These are phyloP conservation scores for Crucibulum laeve DNA, from an alignment of 768 basidiomycete species.

Conservation along the genomic window DNA sequence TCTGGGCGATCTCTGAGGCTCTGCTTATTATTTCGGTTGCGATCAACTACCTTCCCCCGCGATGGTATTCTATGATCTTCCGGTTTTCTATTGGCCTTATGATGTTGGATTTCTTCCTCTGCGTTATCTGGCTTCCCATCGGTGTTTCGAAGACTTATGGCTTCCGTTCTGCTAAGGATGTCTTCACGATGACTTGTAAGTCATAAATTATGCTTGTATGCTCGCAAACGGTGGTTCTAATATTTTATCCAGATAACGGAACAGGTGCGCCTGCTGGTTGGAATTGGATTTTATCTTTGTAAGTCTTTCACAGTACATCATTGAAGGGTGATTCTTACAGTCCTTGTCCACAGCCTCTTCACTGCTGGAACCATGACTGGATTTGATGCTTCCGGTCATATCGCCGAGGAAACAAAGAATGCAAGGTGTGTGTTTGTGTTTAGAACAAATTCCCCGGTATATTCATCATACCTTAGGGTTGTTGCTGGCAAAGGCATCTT, in stretches of 20 bases:
- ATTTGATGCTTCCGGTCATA: conserved; percentile 86
- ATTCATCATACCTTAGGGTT: conserved; percentile 37
- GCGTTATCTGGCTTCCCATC: conserved; percentile 89
- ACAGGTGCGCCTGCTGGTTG: conserved; percentile 83
- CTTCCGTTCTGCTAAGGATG: conserved; percentile 78
- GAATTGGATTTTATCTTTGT: conserved; percentile 93
- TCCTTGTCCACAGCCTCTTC: conserved; percentile 54
- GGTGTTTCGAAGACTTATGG: conserved; percentile 88
- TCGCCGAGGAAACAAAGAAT: conserved; percentile 86
- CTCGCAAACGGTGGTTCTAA: conserved; percentile 1
- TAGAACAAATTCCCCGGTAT: neutral
- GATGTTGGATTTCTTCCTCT: conserved; percentile 84
- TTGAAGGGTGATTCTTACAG: neutral
- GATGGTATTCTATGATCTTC: conserved; percentile 72
- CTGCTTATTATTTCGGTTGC: conserved; percentile 68
- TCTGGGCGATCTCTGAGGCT: conserved; percentile 79
- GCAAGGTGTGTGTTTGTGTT: conserved; percentile 41
- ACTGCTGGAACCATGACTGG: conserved; percentile 87
- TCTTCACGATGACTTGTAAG: conserved; percentile 78
- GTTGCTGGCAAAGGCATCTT: conserved; percentile 83
- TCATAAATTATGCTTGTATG: conserved; percentile 5
- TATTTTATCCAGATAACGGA: conserved; percentile 62
- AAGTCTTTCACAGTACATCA: conserved; percentile 10
- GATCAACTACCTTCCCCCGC: conserved; percentile 84
- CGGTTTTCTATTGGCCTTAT: conserved; percentile 69